Evolutionary conservation across 768 basidiomycete genomes (phyloP), one percentile per base, ranked within the genome.

Genomic region (Peribolospora baueri): DNA sequence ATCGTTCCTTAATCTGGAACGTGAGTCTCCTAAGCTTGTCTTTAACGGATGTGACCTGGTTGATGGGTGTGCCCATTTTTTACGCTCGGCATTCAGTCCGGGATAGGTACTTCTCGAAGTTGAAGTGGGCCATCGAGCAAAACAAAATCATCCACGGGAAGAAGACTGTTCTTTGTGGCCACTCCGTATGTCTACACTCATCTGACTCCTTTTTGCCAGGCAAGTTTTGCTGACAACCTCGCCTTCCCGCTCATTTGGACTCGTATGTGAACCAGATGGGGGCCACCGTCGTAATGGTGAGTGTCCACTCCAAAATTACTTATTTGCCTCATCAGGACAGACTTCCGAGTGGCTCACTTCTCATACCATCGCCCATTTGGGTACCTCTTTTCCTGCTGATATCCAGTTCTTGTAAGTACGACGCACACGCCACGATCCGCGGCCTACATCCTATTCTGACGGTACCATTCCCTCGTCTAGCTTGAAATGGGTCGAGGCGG

Each of bases 401-500:
- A 25, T 25, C 25, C 25, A 25, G 25, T 25, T 25, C 25, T 25
- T 25, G 37, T 39, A 8, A 38, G 37, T 9, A 42, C 48, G 39
- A 40, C 49, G 13, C 37, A 6, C 46, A 54, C 25, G 25, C 25
- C 25, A 25, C 25, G 25, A 25, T 1, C 25, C 25, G 25, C 25
- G 25, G 25, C 25, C 25, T 25, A 25, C 25, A 25, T 25, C 25
- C 25, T 25, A 25, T 25, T 25, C 25, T 25, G 25, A 25, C 25
- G 25, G 25, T 25, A 25, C 25, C 25, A 25, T 25, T 25, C 25
- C 25, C 25, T 25, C 25, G 25, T 25, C 25, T 56, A 90, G 87
- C 65, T 75, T 90, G 63, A 91, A 93, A 70, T 98, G 91, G 91
- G 90, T 91, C 0, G 91, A 97, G 68, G 83, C 85, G 1, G 79